Evolutionary conservation across 2,329 filamentous ascomycete genomes (phyloP).

Genomic region (Cercospora sp.): DNA sequence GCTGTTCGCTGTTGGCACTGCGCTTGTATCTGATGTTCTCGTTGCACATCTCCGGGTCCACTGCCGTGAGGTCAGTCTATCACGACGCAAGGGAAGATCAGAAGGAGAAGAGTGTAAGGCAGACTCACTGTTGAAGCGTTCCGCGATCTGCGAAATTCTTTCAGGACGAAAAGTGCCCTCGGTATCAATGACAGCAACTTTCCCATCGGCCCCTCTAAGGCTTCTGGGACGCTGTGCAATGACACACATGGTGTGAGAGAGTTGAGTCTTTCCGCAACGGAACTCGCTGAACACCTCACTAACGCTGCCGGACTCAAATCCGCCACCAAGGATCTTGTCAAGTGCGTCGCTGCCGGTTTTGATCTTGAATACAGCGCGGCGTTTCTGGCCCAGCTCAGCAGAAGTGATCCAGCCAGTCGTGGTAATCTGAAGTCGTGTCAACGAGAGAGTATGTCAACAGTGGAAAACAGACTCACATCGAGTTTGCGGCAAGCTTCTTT

Average conservation of each 20-base stretch:
- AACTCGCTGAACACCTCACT: slow-evolving; percentile 65
- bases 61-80: slow-evolving; percentile 29
- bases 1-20: slow-evolving; percentile 66
- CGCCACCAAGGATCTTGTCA: slow-evolving; percentile 62
- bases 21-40: slow-evolving; percentile 69
- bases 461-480: slow-evolving; percentile 45
- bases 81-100: not conserved
- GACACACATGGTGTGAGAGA: slow-evolving; percentile 69
- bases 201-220: slow-evolving; percentile 67
- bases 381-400: slow-evolving; percentile 62
- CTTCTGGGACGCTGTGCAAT: slow-evolving; percentile 58
- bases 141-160: slow-evolving; percentile 66
- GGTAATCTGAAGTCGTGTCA: slow-evolving; percentile 51
- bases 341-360: slow-evolving; percentile 71
- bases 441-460: not conserved
- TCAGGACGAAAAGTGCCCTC: slow-evolving; percentile 69
- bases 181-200: slow-evolving; percentile 68
- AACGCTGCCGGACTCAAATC: slow-evolving; percentile 70
- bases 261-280: slow-evolving; percentile 68
- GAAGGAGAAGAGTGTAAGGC: not conserved
- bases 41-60: slow-evolving; percentile 59
- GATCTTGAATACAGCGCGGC: slow-evolving; percentile 64
- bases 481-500: slow-evolving; percentile 67
- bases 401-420: slow-evolving; percentile 65
- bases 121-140: slow-evolving; percentile 57